Evolutionary conservation across 257 asterid species (phyloP), one percentile per base, ranked within the genome.

Genomic region (Ligustrum vulgare): DNA sequence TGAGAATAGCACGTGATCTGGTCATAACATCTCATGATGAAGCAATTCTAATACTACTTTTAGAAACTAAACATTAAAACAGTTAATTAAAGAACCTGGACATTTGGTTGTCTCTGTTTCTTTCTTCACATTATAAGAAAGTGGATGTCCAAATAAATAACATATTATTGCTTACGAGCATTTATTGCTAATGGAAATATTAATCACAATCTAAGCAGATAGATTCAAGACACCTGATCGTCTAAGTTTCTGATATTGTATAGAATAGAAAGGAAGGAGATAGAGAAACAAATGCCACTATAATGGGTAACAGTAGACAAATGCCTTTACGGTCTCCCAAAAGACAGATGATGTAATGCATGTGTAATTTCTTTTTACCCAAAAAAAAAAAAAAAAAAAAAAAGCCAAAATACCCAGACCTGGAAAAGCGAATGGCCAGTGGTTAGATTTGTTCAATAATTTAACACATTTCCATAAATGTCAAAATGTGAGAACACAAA

Each of bases 21-120:
- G 60, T 75, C 22, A 74, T 66, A 68, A 39, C 51, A 72, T 8
- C 35, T 69, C 51, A 18, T 37, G 1, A 18, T 6, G 62, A 68
- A 66, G 39, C 10, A n/a, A 68, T 15, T 28, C 37, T 69, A 68
- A n/a, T 8, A 56, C 45, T 39, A 23, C 34, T 25, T 60, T 6
- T 72, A 25, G 22, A 18, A 62, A 12, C 70, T 51, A 72, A 60
- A 20, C 67, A 70, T 23, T 31, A 54, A 65, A 12, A 65, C 70
- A 74, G 32, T 63, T 74, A 70, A 64, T 37, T 69, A 77, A 51
- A 18, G 65, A 58, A 72, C 35, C 49, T 20, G 60, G 47, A 70
- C 31, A 22, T 10, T 49, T 11, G 70, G 71, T 60, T 33, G 15
- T 54, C 43, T 41, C 69, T 67, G 28, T 49, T 56, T 56, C 49